Evolutionary conservation across 2,329 filamentous ascomycete species (phyloP), one percentile per base, ranked within the genome.

Genomic region (Lecanicillium sp.): DNA sequence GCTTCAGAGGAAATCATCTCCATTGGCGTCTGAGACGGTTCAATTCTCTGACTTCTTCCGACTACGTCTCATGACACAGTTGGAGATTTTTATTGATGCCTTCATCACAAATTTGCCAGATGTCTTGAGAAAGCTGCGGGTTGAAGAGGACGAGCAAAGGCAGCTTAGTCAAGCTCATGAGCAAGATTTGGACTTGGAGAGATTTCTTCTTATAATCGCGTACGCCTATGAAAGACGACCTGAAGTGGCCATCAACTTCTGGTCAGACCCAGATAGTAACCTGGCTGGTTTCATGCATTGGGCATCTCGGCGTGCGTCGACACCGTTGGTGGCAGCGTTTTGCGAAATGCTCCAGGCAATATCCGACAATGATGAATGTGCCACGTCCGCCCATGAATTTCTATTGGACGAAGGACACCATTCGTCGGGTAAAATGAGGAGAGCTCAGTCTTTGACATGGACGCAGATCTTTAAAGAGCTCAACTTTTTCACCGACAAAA

Each of bases 71-170:
- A 86, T 90, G 76, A 74, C 82, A 42, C 85, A 89, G 53, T 63
- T 96, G 9, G 90, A 96, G 56, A 73, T 75, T 1, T 95, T 96
- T 53, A 78, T 90, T 7, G 90, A 96, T 54, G 83, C 85, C 5
- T 94, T 95, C 56, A 94, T 98, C 48, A 85, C 87, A 1, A 95
- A 98, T 53, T 83, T 96, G 66, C 92, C 92, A 1, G 89, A 96
- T 62, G 83, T 92, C 4, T 72, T 98, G 32, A 80, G 90, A 38
- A 86, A 80, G 57, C 68, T 96, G 20, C 86, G 90, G 45, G 75
- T 80, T 2, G 88, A 95, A 43, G 90, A 96, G 59, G 90, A 96
- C 52, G 85, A 92, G 48, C 87, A 94, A 56, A 73, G 85, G 13
- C 78, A 82, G 54, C 67, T 80, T 19, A 80, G 74, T 52, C 75